These are phyloP conservation scores for Oidiodendron maius DNA, from an alignment of 495 filamentous ascomycete genomes.

Conservation along the genomic window DNA sequence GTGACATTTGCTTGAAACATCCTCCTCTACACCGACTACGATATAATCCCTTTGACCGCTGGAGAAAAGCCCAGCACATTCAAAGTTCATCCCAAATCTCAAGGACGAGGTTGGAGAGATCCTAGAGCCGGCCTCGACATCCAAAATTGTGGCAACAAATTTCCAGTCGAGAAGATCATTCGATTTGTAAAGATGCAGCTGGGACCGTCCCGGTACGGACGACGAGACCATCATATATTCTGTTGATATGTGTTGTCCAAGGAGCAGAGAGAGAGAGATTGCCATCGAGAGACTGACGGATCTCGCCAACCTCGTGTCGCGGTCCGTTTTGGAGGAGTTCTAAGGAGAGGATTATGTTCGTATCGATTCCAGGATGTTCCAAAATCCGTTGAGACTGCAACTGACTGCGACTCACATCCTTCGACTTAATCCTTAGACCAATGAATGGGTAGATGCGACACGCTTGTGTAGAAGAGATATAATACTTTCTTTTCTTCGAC, in stretches of 20 bases:
- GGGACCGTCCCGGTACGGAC: constrained; percentile 21
- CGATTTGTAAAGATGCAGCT: constrained; percentile 29
- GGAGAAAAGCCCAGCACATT: constrained; percentile 18
- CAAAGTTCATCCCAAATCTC: constrained; percentile 15
- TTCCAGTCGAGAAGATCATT: constrained; percentile 28
- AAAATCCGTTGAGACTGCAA: constrained; percentile 27
- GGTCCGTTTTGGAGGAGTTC: constrained; percentile 21
- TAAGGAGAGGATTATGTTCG: constrained; percentile 24
- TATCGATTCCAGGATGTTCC: constrained; percentile 27
- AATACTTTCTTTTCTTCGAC: constrained; percentile 15
- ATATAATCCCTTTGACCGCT: constrained; percentile 14
- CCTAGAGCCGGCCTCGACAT: constrained; percentile 20
- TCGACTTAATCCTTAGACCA: constrained; percentile 27
- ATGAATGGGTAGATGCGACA: constrained; percentile 28
- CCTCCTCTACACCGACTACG: constrained; percentile 17
- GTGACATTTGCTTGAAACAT: constrained; percentile 4
- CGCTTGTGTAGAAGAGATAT: constrained; percentile 28
- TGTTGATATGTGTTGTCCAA: constrained; percentile 17
- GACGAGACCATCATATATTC: constrained; percentile 28
- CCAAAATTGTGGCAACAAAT: constrained; percentile 22
- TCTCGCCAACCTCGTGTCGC: constrained; percentile 28
- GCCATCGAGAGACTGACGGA: constrained; percentile 27
- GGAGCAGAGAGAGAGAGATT: constrained; percentile 19
- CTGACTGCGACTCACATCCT: constrained; percentile 29
- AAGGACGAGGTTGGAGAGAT: constrained; percentile 15